Evolutionary conservation across 2,329 filamentous ascomycete species (phyloP).

Genomic region (Hymenotorrendiella dingleyae): DNA sequence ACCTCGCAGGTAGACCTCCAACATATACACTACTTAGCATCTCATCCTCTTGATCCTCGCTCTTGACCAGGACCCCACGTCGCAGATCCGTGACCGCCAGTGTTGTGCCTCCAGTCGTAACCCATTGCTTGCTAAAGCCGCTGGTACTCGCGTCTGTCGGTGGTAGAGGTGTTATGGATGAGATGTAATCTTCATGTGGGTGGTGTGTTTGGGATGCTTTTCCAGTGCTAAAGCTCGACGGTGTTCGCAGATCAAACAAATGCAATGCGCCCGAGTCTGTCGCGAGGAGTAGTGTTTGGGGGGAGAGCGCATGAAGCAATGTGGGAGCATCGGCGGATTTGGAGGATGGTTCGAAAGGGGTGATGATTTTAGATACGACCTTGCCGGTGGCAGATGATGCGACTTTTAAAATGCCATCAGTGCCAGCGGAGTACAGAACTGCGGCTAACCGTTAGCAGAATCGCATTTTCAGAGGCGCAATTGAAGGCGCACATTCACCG

Average conservation of each 20-base stretch:
- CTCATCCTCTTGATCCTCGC: constrained; percentile 93
- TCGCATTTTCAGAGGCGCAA: neutral
- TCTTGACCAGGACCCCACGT: constrained; percentile 77
- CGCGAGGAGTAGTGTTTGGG: constrained; percentile 80
- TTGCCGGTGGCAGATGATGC: constrained; percentile 54
- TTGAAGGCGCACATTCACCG: constrained; percentile 55
- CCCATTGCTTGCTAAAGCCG: constrained; percentile 89
- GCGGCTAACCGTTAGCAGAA: constrained; percentile 5
- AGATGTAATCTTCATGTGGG: constrained; percentile 90
- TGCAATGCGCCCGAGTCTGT: constrained; percentile 89
- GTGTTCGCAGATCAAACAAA: constrained; percentile 73
- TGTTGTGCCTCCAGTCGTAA: constrained; percentile 87
- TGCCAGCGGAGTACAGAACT: constrained; percentile 59
- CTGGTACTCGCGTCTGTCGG: constrained; percentile 75
- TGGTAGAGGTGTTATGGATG: constrained; percentile 77
- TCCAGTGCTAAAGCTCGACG: constrained; percentile 44
- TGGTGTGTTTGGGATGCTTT: constrained; percentile 74
- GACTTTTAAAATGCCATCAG: constrained; percentile 50
- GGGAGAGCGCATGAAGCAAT: constrained; percentile 75
- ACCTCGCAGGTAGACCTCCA: constrained; percentile 61
- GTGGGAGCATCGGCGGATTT: constrained; percentile 61
- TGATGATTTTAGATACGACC: constrained; percentile 75
- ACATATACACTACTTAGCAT: constrained; percentile 77
- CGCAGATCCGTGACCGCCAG: constrained; percentile 85
- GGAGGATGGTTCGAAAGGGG: constrained; percentile 48